phyloP scores from a whole-genome alignment of 2,329 filamentous ascomycete genomes.

The Calonectria hawksworthii region DNA sequence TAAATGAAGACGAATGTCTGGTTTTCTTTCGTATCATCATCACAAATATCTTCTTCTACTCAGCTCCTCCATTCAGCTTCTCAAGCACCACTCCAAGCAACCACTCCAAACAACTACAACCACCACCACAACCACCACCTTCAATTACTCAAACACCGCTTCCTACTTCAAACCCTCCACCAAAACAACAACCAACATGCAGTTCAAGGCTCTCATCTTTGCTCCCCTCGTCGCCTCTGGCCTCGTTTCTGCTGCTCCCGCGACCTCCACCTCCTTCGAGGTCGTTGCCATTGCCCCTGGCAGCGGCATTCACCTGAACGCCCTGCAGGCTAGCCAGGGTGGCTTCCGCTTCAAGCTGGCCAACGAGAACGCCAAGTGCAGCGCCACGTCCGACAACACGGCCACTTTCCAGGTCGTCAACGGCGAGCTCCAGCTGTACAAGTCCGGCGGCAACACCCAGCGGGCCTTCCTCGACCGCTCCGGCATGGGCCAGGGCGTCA shows the following conservation, averaged over 20 bases:
- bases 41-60: not conserved
- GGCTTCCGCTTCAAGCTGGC: conserved; percentile 60
- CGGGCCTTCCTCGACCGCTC: conserved; percentile 68
- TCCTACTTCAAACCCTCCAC: not conserved
- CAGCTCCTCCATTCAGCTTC: not conserved
- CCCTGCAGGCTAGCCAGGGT: conserved; percentile 59
- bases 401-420: conserved; percentile 66
- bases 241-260: conserved; percentile 46
- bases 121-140: no score
- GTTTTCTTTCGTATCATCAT: not conserved
- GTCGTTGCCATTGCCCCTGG: conserved; percentile 65
- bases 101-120: not conserved
- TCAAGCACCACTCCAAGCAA: not conserved
- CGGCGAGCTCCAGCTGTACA: conserved; percentile 63
- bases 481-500: conserved; percentile 69
- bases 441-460: conserved; percentile 57
- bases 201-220: conserved; percentile 45
- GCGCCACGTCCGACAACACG: conserved; percentile 52
- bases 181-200: conserved; percentile 41
- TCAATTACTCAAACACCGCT: not conserved
- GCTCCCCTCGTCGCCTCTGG: conserved; percentile 44
- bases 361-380: conserved; percentile 64
- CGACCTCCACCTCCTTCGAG: conserved; percentile 57
- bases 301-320: conserved; percentile 61
- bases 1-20: not conserved